Conservation (phyloP, 2,329 filamentous ascomycete species). For the Cytospora mali region DNA sequence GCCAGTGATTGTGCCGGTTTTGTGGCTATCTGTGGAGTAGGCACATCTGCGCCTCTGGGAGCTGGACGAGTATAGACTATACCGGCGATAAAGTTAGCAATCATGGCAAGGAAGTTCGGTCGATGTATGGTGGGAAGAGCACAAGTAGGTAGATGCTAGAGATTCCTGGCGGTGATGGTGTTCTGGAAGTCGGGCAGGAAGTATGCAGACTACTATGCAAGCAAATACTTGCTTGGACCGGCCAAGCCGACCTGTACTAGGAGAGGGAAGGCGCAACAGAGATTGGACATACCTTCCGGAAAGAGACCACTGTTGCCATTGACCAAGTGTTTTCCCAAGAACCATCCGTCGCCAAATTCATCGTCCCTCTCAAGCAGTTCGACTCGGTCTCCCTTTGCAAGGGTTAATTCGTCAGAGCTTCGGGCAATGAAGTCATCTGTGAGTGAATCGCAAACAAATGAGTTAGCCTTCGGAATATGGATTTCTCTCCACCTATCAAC, state of each 20-base stretch:
- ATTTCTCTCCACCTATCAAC: constrained; percentile 17
- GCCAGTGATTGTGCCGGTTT: constrained; percentile 17
- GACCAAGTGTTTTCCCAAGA: constrained; percentile 72
- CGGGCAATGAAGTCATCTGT: constrained; percentile 90
- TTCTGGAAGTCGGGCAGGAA: background rate
- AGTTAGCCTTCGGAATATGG: constrained; percentile 22
- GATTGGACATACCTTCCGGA: constrained; percentile 68
- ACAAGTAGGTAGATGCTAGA: background rate
- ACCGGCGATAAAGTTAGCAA: constrained; percentile 12
- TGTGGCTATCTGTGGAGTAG: constrained; percentile 1
- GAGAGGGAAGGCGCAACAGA: constrained; percentile 12
- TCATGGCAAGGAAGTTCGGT: background rate
- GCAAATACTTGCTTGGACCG: background rate
- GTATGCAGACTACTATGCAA: too few relatives aligned
- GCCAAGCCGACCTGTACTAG: background rate
- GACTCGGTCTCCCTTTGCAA: constrained; percentile 82
- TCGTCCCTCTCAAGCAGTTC: constrained; percentile 84
- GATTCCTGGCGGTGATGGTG: background rate
- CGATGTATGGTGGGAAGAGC: constrained; percentile 7
- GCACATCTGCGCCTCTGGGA: constrained; percentile 43
- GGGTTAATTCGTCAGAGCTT: constrained; percentile 88
- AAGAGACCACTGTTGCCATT: constrained; percentile 79
- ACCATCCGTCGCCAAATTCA: constrained; percentile 89
- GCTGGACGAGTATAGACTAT: constrained; percentile 64
- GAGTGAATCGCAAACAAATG: constrained; percentile 9